phyloP scores from a whole-genome alignment of 148 eudicot species.

The Talinum fruticosum region DNA sequence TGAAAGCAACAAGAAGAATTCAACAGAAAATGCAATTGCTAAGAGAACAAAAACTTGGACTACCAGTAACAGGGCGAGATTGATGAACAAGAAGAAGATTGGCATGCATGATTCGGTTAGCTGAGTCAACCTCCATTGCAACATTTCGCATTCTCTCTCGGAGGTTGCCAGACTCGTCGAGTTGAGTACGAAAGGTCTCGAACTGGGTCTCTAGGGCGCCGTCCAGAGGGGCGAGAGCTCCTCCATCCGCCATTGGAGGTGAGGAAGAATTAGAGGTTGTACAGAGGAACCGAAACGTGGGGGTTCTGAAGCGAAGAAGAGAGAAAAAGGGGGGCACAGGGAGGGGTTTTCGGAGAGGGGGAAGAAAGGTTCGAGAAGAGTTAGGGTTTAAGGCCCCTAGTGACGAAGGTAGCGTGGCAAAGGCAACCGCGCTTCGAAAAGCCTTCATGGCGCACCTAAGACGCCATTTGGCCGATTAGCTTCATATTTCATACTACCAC shows the following conservation, averaged over 20 bases:
- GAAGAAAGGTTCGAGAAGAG: background rate
- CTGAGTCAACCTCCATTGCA: constrained; percentile 65
- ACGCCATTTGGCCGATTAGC: no score
- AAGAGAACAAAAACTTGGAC: background rate
- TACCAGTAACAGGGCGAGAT: constrained; percentile 75
- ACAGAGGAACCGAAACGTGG: constrained; percentile 14
- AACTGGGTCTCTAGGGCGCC: constrained; percentile 59
- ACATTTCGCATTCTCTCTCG: constrained; percentile 64
- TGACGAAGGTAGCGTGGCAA: constrained; percentile 24
- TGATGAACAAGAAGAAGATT: constrained; percentile 79
- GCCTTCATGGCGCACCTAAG: constrained; percentile 35
- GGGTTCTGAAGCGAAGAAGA: constrained; percentile 17
- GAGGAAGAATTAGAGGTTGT: constrained; percentile 21
- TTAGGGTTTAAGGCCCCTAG: constrained; percentile 41
- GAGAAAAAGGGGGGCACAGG: constrained; percentile 11
- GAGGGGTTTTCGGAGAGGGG: constrained; percentile 3
- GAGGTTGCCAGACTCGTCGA: constrained; percentile 61
- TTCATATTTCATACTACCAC: no score
- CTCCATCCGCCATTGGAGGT: constrained; percentile 45
- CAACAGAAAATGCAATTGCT: background rate
- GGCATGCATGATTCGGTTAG: constrained; percentile 65
- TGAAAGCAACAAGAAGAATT: background rate
- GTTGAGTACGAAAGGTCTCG: constrained; percentile 54
- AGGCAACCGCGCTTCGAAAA: constrained; percentile 41
- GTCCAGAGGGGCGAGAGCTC: constrained; percentile 28